Percentiles rank a stretch among this genome's conserved stretches.
These are phyloP conservation scores for Chenopodium quinoa DNA, from an alignment of 148 eudicot species.

Conservation along the genomic window DNA sequence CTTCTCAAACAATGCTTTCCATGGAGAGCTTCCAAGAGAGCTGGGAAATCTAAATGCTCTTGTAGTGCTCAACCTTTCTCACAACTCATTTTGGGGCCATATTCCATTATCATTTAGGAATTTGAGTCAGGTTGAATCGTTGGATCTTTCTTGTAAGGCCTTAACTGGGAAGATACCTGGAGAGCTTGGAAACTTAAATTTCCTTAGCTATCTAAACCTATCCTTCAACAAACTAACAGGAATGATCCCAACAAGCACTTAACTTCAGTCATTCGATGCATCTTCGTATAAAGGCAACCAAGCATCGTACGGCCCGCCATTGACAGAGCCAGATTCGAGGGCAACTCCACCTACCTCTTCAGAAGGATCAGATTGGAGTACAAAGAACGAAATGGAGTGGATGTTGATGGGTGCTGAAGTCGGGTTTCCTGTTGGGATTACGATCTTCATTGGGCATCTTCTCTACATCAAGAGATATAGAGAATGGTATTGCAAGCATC, in stretches of 20 bases:
- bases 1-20: no score
- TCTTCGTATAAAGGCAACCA: conserved; percentile 32
- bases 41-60: no score
- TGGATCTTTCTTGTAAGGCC: no score
- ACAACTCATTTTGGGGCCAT: no score
- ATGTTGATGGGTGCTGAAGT: conserved; percentile 19
- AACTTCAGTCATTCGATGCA: conserved; percentile 29
- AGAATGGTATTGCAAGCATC: conserved; percentile 21
- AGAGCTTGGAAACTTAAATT: conserved; percentile 26
- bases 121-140: no score
- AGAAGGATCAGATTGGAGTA: neutral
- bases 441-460: conserved; percentile 15
- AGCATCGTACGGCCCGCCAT: conserved; percentile 32
- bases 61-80: no score
- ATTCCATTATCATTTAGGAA: no score
- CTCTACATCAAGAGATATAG: conserved; percentile 21
- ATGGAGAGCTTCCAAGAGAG: no score
- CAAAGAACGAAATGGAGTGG: neutral
- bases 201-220: conserved; percentile 26
- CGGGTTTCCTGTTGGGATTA: conserved; percentile 23
- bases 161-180: conserved; percentile 27
- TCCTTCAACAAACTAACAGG: conserved; percentile 26
- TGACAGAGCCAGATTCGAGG: neutral
- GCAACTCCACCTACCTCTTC: neutral
- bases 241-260: neutral